These are phyloP conservation scores for Trichoderma lentiforme DNA, from an alignment of 2,329 filamentous ascomycete species.

Conservation along the genomic window DNA sequence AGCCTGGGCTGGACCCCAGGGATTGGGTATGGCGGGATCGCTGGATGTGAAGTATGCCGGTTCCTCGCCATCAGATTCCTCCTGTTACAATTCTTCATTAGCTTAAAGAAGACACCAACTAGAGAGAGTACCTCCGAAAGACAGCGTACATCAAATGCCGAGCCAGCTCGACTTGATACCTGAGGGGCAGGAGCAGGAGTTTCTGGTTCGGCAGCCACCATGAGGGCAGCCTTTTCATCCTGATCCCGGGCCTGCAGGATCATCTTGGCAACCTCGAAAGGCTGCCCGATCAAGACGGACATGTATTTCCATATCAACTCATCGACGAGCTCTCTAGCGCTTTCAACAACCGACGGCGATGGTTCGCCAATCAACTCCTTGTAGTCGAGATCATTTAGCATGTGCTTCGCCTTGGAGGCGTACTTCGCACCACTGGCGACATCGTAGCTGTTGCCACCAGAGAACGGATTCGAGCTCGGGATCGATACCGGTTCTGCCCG, in stretches of 20 bases:
- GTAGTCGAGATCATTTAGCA: slow-evolving; percentile 89
- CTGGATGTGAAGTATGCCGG: slow-evolving; percentile 79
- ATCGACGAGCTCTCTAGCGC: slow-evolving; percentile 73
- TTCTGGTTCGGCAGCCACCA: slow-evolving; percentile 26
- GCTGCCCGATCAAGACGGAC: slow-evolving; percentile 83
- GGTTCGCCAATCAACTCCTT: slow-evolving; percentile 77
- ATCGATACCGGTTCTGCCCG: slow-evolving; percentile 37
- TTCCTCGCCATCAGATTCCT: slow-evolving; percentile 71
- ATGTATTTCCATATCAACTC: slow-evolving; percentile 90
- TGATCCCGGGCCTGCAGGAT: slow-evolving; percentile 74
- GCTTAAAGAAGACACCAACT: neutral
- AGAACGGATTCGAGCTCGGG: slow-evolving; percentile 45
- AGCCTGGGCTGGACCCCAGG: slow-evolving; percentile 29
- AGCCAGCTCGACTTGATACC: slow-evolving; percentile 32
- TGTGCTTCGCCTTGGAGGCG: slow-evolving; percentile 67
- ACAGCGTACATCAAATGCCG: slow-evolving; percentile 34
- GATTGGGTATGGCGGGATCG: slow-evolving; percentile 52
- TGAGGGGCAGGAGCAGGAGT: slow-evolving; percentile 26
- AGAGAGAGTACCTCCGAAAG: neutral
- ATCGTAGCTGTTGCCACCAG: slow-evolving; percentile 41
- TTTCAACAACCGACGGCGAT: slow-evolving; percentile 71
- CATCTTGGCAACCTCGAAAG: slow-evolving; percentile 95
- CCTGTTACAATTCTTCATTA: slow-evolving; percentile 31
- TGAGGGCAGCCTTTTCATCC: slow-evolving; percentile 42
- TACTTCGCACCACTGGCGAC: slow-evolving; percentile 34